Percentiles rank a stretch among this genome's conserved stretches.
Evolutionary conservation across 106 monocot species (phyloP).

Genomic region (Iris macrosiphon): DNA sequence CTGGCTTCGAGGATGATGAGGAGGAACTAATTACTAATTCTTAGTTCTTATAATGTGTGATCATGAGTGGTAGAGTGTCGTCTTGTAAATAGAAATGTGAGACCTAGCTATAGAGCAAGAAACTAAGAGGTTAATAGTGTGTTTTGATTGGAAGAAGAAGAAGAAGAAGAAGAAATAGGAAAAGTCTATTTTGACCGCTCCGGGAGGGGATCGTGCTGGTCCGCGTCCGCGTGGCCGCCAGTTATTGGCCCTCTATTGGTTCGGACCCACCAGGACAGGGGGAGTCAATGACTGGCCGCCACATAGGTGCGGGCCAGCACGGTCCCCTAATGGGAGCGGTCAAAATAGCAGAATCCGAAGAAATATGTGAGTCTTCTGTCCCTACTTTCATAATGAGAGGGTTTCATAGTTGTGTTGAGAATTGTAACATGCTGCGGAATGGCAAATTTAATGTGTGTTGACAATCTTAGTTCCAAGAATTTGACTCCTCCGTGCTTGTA

Average conservation of each 20-base stretch:
- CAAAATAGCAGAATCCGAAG: neutral
- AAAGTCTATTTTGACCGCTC: neutral
- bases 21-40: neutral
- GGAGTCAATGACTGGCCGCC: too few relatives aligned
- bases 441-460: too few relatives aligned
- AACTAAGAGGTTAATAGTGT: too few relatives aligned
- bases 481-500: too few relatives aligned
- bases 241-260: too few relatives aligned
- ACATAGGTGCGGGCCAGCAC: neutral
- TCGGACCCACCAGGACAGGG: too few relatives aligned
- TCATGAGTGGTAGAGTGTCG: neutral
- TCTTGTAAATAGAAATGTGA: too few relatives aligned
- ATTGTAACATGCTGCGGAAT: too few relatives aligned
- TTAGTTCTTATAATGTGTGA: neutral
- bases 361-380: neutral
- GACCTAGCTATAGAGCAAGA: too few relatives aligned
- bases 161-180: neutral
- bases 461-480: too few relatives aligned
- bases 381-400: neutral
- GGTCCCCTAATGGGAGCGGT: neutral
- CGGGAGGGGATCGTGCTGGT: neutral
- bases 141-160: neutral
- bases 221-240: too few relatives aligned
- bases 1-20: slow-evolving; percentile 18
- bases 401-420: too few relatives aligned